Conservation (phyloP, 208 protist species). For the Jaenimonas drosophilae region DNA sequence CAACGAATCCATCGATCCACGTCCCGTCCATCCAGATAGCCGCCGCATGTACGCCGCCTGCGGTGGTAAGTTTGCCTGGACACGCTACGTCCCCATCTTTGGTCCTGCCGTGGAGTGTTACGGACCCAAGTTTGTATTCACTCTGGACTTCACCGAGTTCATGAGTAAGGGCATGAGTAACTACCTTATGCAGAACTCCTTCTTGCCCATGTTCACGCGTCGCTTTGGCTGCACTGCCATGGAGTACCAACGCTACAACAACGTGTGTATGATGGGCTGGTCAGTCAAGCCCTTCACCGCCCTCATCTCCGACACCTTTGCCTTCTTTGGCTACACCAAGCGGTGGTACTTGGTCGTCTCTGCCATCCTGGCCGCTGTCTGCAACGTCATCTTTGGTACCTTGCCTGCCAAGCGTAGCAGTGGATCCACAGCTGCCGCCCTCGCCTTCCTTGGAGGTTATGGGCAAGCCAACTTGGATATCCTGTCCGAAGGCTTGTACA, state of each 20-base stretch:
- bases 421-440: conserved; percentile 20
- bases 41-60: neutral
- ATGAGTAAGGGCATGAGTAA: conserved; percentile 23
- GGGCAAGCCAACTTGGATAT: conserved; percentile 65
- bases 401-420: conserved; percentile 24
- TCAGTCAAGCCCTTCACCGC: conserved; percentile 57
- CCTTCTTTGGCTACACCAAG: conserved; percentile 66
- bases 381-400: conserved; percentile 32
- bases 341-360: conserved; percentile 55
- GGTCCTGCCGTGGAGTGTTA: conserved; percentile 21
- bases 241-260: conserved; percentile 32
- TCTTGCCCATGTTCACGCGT: conserved; percentile 30
- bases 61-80: neutral
- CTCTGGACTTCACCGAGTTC: conserved; percentile 19
- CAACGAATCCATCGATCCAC: neutral
- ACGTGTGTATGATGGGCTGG: conserved; percentile 31
- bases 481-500: conserved; percentile 72
- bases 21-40: conserved; percentile 1
- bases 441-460: conserved; percentile 46
- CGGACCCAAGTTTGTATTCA: conserved; percentile 16
- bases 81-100: conserved; percentile 1
- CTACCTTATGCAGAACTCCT: conserved; percentile 16
- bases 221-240: conserved; percentile 21
- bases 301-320: conserved; percentile 48
- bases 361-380: conserved; percentile 19